A percentile compares a stretch with the other conserved stretches of the same genome.
These are phyloP conservation scores for Boletus sp. DNA, from an alignment of 768 basidiomycete species.

Conservation along the genomic window DNA sequence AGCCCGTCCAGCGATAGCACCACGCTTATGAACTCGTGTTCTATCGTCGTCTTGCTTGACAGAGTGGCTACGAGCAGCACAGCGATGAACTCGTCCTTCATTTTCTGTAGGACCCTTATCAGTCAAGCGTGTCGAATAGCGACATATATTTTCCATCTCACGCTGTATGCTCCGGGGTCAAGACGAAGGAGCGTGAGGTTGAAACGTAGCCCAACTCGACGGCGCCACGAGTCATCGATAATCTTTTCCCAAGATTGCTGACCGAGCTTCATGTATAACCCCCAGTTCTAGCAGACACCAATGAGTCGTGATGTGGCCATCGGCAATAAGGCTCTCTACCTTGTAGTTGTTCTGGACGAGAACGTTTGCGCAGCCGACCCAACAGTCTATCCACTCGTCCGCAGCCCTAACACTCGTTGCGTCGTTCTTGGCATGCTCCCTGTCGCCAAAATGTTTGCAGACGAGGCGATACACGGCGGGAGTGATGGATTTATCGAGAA, in stretches of 20 bases:
- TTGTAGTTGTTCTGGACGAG: slow-evolving; percentile 50
- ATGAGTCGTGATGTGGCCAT: background rate
- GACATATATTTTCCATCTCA: slow-evolving; percentile 30
- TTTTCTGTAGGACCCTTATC: slow-evolving; percentile 34
- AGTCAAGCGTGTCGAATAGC: background rate
- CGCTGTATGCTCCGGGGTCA: slow-evolving; percentile 60
- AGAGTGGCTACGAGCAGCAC: slow-evolving; percentile 54
- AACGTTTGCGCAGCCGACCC: slow-evolving; percentile 69
- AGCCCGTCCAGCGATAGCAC: slow-evolving; percentile 59
- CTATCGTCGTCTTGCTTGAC: slow-evolving; percentile 46
- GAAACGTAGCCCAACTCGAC: slow-evolving; percentile 62
- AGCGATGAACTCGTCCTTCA: slow-evolving; percentile 50
- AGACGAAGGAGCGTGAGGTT: slow-evolving; percentile 54
- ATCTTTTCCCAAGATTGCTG: slow-evolving; percentile 56
- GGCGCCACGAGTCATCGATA: slow-evolving; percentile 47
- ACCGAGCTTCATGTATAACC: slow-evolving; percentile 50
- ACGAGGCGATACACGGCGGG: slow-evolving; percentile 57
- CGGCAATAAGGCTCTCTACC: slow-evolving; percentile 29
- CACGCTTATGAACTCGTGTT: slow-evolving; percentile 55
- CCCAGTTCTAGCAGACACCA: slow-evolving; percentile 52
- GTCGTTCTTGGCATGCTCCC: slow-evolving; percentile 16
- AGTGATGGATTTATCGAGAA: slow-evolving; percentile 46
- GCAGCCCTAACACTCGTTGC: slow-evolving; percentile 36
- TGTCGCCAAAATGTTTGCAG: slow-evolving; percentile 45
- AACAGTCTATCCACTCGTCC: slow-evolving; percentile 64